A percentile compares a stretch with the other conserved stretches of the same genome.
phyloP scores from a whole-genome alignment of 768 basidiomycete species.

The Cyathus striatus region DNA sequence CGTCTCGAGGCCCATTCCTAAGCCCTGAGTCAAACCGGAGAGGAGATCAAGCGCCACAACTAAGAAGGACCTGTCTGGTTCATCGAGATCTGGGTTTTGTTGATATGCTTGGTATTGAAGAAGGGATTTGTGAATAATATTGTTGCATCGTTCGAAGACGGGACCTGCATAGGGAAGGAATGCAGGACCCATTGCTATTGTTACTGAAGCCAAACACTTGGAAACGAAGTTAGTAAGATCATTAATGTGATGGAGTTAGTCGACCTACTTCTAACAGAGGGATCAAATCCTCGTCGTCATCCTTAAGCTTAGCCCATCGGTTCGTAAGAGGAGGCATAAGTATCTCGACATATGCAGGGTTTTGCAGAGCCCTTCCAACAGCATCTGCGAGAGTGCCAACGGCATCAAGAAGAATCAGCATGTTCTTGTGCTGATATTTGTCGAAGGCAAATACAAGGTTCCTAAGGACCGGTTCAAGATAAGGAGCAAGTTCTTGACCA shows the following conservation, averaged over 20 bases:
- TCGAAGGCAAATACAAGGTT: conserved; percentile 95
- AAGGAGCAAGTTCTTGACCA: conserved; percentile 83
- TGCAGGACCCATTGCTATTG: conserved; percentile 88
- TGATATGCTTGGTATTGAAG: conserved; percentile 84
- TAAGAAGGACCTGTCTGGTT: conserved; percentile 95
- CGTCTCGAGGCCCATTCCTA: conserved; percentile 72
- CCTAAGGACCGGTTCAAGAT: conserved; percentile 89
- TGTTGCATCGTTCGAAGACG: conserved; percentile 88
- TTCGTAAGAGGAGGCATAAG: conserved; percentile 92
- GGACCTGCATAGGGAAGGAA: conserved; percentile 88
- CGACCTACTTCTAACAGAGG: conserved; percentile 85
- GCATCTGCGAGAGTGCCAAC: conserved; percentile 97
- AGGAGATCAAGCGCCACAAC: conserved; percentile 97
- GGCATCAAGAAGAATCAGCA: conserved; percentile 98
- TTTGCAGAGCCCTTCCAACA: conserved; percentile 83
- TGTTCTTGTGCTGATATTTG: conserved; percentile 99
- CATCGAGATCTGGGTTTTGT: conserved; percentile 85
- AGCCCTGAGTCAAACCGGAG: conserved; percentile 92
- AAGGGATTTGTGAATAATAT: conserved; percentile 78
- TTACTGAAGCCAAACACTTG: conserved; percentile 95
- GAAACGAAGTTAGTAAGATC: conserved; percentile 2
- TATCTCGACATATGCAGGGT: conserved; percentile 85
- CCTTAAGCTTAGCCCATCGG: conserved; percentile 86
- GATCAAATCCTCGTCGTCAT: conserved; percentile 89
- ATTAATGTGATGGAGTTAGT: conserved; percentile 20